Base-by-base conservation (phyloP, 306 rosid genomes). In the Herpetospermum pedunculosum region DNA sequence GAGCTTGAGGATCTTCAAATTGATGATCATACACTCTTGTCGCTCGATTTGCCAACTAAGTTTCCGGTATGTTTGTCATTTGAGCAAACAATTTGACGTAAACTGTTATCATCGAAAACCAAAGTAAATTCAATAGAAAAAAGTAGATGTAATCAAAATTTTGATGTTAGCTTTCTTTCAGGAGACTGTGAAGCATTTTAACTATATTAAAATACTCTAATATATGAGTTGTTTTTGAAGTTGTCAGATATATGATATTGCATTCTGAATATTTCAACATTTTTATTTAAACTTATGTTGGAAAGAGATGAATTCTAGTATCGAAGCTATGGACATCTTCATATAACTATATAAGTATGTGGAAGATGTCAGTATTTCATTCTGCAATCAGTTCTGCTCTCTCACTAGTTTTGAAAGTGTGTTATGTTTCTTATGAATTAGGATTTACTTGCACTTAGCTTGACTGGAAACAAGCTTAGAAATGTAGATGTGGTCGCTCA, bases 1-100 rank as follows among this genome's bases (percentile, higher is more conserved):
- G 98, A 93, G 88, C 97, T 93, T 64, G 98, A 93, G 0, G 92
- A 75, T 63, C 91, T 93, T 69, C 85, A 81, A 53, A 85, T 93
- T 69, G 91, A 91, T 58, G 96, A 89, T 48, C 87, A 89, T 14
- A 81, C 64, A 76, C 84, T 93, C 73, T 44, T 75, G 49, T 86
- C 94, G 40, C 87, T 93, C 2, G 86, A 74, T 34, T 83, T 93
- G 57, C 65, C 92, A 29, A 43, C 77, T 35, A 84, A 88, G 85
- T 86, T 84, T 84, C 96, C 92, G 80, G 98, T 93, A 77, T 2
- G 6, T 49, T n/a, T 47, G 2, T 43, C 37, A 46, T 13, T 40
- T 63, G 35, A 23, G 32, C 12, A 12, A 23, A 40, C 32, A 65
- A 65, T 65, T 65, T 40, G 72, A 65, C 19, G n/a, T 38, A 1